Conservation (phyloP, 2,329 filamentous ascomycete species). For the Ophiocordyceps camponoti-saundersi region DNA sequence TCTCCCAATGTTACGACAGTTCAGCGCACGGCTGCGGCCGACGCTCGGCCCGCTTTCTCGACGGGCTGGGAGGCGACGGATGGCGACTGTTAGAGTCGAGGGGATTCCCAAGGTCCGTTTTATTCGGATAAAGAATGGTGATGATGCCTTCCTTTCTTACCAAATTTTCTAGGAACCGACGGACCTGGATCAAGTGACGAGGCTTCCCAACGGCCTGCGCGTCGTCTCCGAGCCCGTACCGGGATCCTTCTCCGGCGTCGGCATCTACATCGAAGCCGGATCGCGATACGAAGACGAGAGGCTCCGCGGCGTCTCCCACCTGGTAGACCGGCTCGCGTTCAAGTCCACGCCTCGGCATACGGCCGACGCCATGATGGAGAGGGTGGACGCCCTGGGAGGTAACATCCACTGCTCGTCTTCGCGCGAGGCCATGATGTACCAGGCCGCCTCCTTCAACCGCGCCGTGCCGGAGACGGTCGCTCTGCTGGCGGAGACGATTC, state of each 20-base stretch:
- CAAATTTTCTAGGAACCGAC: constrained; percentile 43
- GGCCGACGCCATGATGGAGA: constrained; percentile 73
- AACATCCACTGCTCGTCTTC: constrained; percentile 96
- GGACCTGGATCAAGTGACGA: constrained; percentile 76
- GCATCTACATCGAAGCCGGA: constrained; percentile 89
- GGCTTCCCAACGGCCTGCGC: constrained; percentile 78
- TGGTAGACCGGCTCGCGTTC: constrained; percentile 90
- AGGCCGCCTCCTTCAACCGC: constrained; percentile 92
- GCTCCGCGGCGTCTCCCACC: constrained; percentile 81
- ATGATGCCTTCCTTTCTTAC: too few species aligned
- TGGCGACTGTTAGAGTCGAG: constrained; percentile 17
- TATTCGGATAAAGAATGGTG: too few species aligned
- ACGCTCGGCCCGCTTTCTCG: constrained; percentile 7
- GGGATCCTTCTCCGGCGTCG: constrained; percentile 86
- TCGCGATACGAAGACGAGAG: constrained; percentile 82
- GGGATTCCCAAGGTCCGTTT: constrained; percentile 16
- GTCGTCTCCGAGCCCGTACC: constrained; percentile 90
- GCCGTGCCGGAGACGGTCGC: constrained; percentile 69
- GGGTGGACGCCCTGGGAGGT: constrained; percentile 74
- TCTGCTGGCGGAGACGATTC: constrained; percentile 84
- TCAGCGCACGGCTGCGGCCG: constrained; percentile 14
- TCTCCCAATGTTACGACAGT: constrained; percentile 17
- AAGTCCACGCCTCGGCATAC: constrained; percentile 62
- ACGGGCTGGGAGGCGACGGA: constrained; percentile 8
- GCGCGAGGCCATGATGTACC: constrained; percentile 95